Evolutionary conservation across 257 asterid species (phyloP).

Genomic region (Scutellaria baicalensis): DNA sequence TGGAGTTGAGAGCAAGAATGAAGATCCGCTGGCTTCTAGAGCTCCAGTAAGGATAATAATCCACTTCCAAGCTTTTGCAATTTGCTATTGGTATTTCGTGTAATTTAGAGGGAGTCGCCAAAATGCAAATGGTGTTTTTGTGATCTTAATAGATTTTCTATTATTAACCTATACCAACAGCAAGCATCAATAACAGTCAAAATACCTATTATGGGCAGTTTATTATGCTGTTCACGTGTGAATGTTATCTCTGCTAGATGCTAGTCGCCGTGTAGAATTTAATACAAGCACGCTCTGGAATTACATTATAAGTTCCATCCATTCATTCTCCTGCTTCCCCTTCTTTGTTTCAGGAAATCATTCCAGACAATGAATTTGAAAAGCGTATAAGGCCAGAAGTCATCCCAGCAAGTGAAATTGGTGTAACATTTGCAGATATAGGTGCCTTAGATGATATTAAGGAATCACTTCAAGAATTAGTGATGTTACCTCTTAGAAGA

Average conservation of each 20-base stretch:
- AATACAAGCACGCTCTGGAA: neutral
- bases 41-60: constrained; percentile 45
- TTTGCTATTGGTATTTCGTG: neutral
- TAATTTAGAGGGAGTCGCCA: neutral
- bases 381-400: constrained; percentile 91
- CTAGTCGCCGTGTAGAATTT: neutral
- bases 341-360: constrained; percentile 47
- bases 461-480: constrained; percentile 83
- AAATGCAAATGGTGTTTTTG: neutral
- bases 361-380: constrained; percentile 87
- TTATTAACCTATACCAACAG: neutral
- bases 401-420: constrained; percentile 69
- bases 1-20: constrained; percentile 38
- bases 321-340: neutral
- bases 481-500: constrained; percentile 77
- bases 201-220: neutral
- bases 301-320: neutral
- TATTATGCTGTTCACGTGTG: neutral
- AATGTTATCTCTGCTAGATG: neutral
- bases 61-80: constrained; percentile 1
- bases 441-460: constrained; percentile 84
- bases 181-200: neutral
- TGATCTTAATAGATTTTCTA: neutral
- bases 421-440: constrained; percentile 79
- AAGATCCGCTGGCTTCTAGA: constrained; percentile 44